Percentiles rank a stretch among this genome's conserved stretches.
Evolutionary conservation across 108 stramenopile species (phyloP).

Genomic region (Stephanodiscus triporus): DNA sequence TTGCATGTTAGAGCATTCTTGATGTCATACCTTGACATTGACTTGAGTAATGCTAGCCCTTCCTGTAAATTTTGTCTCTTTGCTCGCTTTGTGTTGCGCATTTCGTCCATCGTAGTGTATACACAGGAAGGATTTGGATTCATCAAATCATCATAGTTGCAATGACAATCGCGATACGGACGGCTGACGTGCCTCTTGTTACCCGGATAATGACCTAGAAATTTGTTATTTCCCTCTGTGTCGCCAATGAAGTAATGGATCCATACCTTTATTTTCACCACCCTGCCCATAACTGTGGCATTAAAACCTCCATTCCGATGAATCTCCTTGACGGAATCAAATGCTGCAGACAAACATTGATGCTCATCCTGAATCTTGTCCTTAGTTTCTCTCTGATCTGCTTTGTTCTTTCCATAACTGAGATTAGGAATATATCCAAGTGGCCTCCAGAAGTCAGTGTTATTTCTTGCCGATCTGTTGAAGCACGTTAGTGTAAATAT

Average conservation of each 20-base stretch:
- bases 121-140: neutral
- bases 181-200: neutral
- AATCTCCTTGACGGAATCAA: neutral
- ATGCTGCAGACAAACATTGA: neutral
- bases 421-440: conserved; percentile 2
- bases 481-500: neutral
- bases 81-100: neutral
- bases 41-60: neutral
- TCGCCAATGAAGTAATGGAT: conserved; percentile 3
- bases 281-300: neutral
- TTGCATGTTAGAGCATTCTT: neutral
- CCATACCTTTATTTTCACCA: neutral
- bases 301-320: neutral
- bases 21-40: neutral
- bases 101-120: neutral
- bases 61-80: neutral
- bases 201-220: neutral
- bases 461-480: neutral
- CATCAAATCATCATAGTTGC: neutral
- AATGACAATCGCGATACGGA: conserved; percentile 7
- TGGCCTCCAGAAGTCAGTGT: neutral
- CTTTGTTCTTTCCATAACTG: neutral
- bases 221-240: conserved; percentile 4
- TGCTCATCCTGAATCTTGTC: conserved; percentile 2
- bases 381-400: neutral